A percentile compares a stretch with the other conserved stretches of the same genome.
These are phyloP conservation scores for Ichthyophthirius multifiliis DNA, from an alignment of 169 alveolate species.

Conservation along the genomic window DNA sequence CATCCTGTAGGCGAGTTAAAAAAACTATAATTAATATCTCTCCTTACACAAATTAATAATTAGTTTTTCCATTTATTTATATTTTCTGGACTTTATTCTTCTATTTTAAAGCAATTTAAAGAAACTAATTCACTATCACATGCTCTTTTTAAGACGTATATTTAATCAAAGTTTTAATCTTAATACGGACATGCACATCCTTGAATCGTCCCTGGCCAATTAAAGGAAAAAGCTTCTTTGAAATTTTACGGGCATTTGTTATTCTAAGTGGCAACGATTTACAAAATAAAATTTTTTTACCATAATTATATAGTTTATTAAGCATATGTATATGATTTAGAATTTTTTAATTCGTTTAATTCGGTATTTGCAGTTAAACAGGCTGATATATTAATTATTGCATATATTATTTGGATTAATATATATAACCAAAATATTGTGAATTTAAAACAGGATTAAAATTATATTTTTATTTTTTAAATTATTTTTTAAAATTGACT, in stretches of 20 bases:
- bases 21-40: not conserved
- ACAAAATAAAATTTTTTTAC: not conserved
- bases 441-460: not conserved
- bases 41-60: not conserved
- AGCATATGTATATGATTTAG: not conserved
- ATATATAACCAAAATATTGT: conserved; percentile 4
- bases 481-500: too few species aligned
- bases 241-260: not conserved
- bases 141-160: not conserved
- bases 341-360: not conserved
- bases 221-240: not conserved
- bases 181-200: not conserved
- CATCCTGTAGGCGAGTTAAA: not conserved
- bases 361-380: not conserved
- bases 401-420: not conserved
- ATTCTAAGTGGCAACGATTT: not conserved
- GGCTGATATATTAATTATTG: not conserved
- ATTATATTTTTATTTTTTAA: too few species aligned
- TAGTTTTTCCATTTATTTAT: not conserved
- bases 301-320: not conserved
- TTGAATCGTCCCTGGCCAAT: not conserved
- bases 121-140: not conserved
- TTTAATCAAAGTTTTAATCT: not conserved
- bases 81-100: not conserved
- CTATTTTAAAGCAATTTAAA: not conserved